phyloP scores from a whole-genome alignment of 495 filamentous ascomycete species.

The Penicillium pulvis region DNA sequence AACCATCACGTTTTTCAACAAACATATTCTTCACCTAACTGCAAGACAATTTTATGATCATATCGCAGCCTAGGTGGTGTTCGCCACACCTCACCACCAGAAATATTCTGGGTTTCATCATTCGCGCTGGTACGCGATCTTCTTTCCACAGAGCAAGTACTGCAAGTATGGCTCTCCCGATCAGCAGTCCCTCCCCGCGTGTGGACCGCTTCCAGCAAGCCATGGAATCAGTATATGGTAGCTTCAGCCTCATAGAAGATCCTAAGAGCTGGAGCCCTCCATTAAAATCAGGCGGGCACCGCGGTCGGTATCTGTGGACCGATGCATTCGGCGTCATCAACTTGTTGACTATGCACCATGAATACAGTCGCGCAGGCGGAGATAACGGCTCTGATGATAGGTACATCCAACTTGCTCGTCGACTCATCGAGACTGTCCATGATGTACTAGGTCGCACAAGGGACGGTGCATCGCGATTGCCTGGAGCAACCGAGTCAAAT shows the following conservation, averaged over 20 bases:
- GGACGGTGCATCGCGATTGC: conserved; percentile 50
- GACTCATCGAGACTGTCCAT: conserved; percentile 58
- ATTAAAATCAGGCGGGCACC: conserved; percentile 58
- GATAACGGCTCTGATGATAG: conserved; percentile 12
- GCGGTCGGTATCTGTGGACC: conserved; percentile 69
- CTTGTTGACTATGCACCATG: conserved; percentile 60
- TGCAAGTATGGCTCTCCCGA: conserved; percentile 29
- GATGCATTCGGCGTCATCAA: conserved; percentile 72
- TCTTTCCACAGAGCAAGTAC: conserved; percentile 14
- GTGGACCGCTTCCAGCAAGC: conserved; percentile 41
- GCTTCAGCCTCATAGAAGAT: conserved; percentile 31
- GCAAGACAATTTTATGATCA: background rate
- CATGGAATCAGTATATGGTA: conserved; percentile 45
- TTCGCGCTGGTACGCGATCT: conserved; percentile 13
- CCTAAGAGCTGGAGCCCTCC: conserved; percentile 46
- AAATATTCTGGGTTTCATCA: background rate
- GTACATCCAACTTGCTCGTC: conserved; percentile 57
- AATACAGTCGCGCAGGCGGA: conserved; percentile 24
- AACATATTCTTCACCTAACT: background rate
- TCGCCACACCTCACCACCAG: background rate
- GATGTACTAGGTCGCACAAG: conserved; percentile 56
- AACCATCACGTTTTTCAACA: background rate
- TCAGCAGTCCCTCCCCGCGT: conserved; percentile 28
- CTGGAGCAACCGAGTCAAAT: conserved; percentile 54
- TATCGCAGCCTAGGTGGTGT: background rate